Evolutionary conservation across 2,329 filamentous ascomycete species (phyloP), one percentile per base, ranked within the genome.

Genomic region (Xylaria sp.): DNA sequence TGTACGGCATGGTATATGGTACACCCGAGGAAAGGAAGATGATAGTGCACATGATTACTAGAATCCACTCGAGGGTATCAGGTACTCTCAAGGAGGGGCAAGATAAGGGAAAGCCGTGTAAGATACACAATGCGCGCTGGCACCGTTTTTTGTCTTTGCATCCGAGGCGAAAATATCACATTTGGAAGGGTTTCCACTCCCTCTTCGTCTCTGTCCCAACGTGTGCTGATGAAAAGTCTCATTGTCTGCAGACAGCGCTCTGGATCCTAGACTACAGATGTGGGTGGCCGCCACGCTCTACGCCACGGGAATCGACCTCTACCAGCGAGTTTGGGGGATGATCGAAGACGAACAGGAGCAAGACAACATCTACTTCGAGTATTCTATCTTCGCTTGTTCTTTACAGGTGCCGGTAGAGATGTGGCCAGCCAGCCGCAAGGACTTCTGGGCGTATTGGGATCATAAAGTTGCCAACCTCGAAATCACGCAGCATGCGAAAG

Each of bases 1-100:
- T 65, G n/a, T 65, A 65, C 34, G 48, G 53, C 55, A 59, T 59
- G 43, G 20, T 30, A 18, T 65, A 39, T 34, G 62, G 62, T 12
- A 65, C 62, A 8, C 39, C 53, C 15, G 43, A 48, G 15, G 62
- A 65, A 39, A 58, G 48, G 32, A 46, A 41, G 30, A 57, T 56
- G 41, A 53, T 65, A 23, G 15, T 46, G 12, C 20, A 45, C 9
- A 45, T 45, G 41, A 45, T 45, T 45, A 23, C 41, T 8, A 45
- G 23, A 23, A 45, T 45, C 8, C 41, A 45, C 41, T 23, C 41
- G n/a, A 45, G 41, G n/a, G 41, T 45, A 10, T 45, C 41, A 3
- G 41, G 41, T 45, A 45, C 41, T 46, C 20, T 46, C 20, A 46
- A 25, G 20, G 45, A 46, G 23, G 23, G 45, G 2, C 10, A 15